Conservation (phyloP, 2,329 filamentous ascomycete genomes). For the Aureobasidium lini region DNA sequence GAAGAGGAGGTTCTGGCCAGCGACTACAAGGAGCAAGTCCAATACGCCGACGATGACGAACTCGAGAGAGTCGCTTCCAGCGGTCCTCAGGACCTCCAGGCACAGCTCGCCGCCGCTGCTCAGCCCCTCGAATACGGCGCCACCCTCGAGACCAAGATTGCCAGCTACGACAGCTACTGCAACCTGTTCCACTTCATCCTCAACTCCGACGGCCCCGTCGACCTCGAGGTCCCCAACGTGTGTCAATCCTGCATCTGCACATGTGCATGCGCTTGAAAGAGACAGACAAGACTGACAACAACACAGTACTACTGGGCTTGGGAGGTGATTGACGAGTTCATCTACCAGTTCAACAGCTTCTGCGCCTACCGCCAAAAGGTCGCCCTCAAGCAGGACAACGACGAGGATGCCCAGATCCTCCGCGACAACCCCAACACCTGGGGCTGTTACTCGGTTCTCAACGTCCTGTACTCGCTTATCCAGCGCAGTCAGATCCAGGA, state of each 20-base stretch:
- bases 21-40: conserved; percentile 93
- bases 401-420: conserved; percentile 85
- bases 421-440: conserved; percentile 97
- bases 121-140: conserved; percentile 95
- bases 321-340: conserved; percentile 99
- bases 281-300: neutral
- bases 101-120: conserved; percentile 81
- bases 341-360: conserved; percentile 99
- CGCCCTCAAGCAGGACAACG: conserved; percentile 73
- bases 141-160: conserved; percentile 91
- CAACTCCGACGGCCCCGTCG: conserved; percentile 97
- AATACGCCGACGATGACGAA: conserved; percentile 70
- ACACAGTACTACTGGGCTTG: conserved; percentile 97
- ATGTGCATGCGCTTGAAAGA: conserved; percentile 14
- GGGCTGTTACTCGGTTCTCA: conserved; percentile 99
- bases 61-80: conserved; percentile 61
- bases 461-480: conserved; percentile 98
- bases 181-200: conserved; percentile 98
- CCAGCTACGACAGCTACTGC: conserved; percentile 99
- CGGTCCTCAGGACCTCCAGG: conserved; percentile 85
- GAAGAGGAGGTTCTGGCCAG: conserved; percentile 94
- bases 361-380: conserved; percentile 92
- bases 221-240: conserved; percentile 93
- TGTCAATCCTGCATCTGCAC: conserved; percentile 33
- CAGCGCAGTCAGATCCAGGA: conserved; percentile 97